phyloP scores from a whole-genome alignment of 129 eudicot species.

The Erigeron canadensis region DNA sequence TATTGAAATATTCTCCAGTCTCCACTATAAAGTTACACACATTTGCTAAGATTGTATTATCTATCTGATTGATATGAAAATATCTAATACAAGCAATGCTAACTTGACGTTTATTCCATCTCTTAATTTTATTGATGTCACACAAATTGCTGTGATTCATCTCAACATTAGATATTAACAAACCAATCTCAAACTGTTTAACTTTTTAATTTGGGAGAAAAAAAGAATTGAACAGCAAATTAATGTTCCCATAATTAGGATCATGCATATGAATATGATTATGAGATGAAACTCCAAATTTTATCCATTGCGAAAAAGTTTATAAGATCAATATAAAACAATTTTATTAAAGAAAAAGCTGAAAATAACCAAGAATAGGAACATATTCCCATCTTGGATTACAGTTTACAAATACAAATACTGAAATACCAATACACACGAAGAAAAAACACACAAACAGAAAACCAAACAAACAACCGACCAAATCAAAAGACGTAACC shows the following conservation, averaged over 20 bases:
- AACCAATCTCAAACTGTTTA: too few species aligned
- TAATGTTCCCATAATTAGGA: neutral
- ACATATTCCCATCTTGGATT: constrained; percentile 31
- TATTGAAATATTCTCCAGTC: too few species aligned
- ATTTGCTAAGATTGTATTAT: too few species aligned
- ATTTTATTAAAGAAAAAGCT: constrained; percentile 30
- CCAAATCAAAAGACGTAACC: constrained; percentile 16
- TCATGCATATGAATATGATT: neutral
- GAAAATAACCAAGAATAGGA: constrained; percentile 29
- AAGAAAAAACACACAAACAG: constrained; percentile 10
- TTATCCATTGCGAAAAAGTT: neutral
- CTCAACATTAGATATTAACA: too few species aligned
- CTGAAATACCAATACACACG: neutral
- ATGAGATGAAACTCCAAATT: neutral
- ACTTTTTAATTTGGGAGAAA: too few species aligned
- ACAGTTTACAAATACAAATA: constrained; percentile 4
- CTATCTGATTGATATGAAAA: too few species aligned
- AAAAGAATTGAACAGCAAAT: too few species aligned
- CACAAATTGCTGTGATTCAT: too few species aligned
- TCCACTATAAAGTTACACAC: too few species aligned
- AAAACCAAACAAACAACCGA: neutral
- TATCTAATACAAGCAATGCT: too few species aligned
- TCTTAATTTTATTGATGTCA: too few species aligned
- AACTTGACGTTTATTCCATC: too few species aligned
- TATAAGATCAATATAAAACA: constrained; percentile 20